Percentiles rank a stretch among this genome's conserved stretches.
Evolutionary conservation across 208 protist species (phyloP).

Genomic region (Leishmania lainsoni): DNA sequence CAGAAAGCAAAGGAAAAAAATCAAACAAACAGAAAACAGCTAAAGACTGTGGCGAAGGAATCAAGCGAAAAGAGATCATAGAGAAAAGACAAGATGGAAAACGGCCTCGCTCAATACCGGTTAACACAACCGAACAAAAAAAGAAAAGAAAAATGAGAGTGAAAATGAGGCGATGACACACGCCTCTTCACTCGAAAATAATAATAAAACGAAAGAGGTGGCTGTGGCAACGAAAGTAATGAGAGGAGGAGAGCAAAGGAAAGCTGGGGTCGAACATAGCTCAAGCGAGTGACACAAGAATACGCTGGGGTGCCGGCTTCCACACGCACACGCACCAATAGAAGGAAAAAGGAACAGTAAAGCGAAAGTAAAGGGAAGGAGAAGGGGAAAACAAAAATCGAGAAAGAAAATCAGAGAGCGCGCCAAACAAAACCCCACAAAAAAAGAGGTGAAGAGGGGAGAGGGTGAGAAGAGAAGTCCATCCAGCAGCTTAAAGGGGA

Average conservation of each 20-base stretch:
- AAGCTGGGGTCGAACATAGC: neutral
- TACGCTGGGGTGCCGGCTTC: neutral
- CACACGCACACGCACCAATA: neutral
- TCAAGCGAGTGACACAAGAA: neutral
- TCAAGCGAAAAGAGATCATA: neutral
- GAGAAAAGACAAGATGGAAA: neutral
- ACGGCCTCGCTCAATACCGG: neutral
- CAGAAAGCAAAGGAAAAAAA: neutral
- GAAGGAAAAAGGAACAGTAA: neutral
- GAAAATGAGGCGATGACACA: neutral
- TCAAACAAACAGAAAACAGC: neutral
- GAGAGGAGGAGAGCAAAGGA: neutral
- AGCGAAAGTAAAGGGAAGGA: neutral
- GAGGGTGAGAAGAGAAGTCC: neutral
- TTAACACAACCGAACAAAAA: neutral
- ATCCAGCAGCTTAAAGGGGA: neutral
- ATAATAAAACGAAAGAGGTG: neutral
- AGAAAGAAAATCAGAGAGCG: neutral
- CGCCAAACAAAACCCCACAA: neutral
- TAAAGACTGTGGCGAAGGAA: neutral
- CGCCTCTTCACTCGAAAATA: conserved; percentile 2
- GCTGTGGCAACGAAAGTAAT: neutral
- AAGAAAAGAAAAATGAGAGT: neutral
- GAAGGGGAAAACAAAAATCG: neutral
- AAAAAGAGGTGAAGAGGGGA: neutral